Conservation (phyloP, 2,329 filamentous ascomycete genomes). For the Herpotrichia juniperi region DNA sequence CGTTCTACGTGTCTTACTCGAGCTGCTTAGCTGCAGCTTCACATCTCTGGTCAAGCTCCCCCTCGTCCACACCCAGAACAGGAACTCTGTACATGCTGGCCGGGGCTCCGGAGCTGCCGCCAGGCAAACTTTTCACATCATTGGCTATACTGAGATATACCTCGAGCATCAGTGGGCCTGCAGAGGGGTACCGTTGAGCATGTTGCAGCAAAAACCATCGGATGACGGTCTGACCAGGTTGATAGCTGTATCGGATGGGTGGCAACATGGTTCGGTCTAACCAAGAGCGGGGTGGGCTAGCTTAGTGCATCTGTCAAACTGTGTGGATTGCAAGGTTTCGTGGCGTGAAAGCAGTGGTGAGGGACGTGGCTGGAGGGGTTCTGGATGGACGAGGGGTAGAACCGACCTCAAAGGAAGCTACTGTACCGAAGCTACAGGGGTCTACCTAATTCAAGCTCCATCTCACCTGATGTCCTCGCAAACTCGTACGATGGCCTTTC, state of each 20-base stretch:
- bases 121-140: constrained; percentile 10
- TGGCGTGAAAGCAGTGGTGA: constrained; percentile 6
- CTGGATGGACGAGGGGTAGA: constrained; percentile 17
- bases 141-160: constrained; percentile 3
- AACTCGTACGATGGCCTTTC: neutral
- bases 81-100: constrained; percentile 20
- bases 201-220: constrained; percentile 26
- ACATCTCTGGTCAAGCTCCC: constrained; percentile 19
- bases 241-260: constrained; percentile 28
- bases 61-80: constrained; percentile 22
- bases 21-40: constrained; percentile 11
- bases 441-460: neutral
- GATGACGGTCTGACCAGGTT: constrained; percentile 26
- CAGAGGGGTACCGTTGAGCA: constrained; percentile 26
- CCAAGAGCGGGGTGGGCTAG: neutral
- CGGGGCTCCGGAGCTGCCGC: constrained; percentile 28
- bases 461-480: constrained; percentile 5
- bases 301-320: neutral
- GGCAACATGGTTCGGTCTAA: constrained; percentile 13
- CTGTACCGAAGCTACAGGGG: neutral
- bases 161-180: constrained; percentile 19
- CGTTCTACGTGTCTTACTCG: neutral
- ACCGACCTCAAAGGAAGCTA: neutral
- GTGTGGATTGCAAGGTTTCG: neutral
- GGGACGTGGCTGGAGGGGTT: constrained; percentile 16